Percentiles rank a stretch among this genome's conserved stretches.
phyloP scores from a whole-genome alignment of 2,329 filamentous ascomycete genomes.

The Phoma sp. region DNA sequence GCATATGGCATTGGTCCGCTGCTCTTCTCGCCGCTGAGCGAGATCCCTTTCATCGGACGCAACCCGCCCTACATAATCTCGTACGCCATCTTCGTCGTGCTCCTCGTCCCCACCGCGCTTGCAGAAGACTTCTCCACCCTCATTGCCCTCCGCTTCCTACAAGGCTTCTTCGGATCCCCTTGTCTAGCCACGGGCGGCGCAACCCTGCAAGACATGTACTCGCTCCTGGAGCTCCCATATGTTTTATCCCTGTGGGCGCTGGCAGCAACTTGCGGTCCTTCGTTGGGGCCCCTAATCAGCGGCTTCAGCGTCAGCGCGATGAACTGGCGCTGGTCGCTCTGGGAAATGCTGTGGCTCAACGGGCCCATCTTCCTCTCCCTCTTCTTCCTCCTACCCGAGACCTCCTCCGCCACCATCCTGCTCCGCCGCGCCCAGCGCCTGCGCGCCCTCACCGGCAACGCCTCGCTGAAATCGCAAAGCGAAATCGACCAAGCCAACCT shows the following conservation, averaged over 20 bases:
- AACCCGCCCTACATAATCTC: slow-evolving; percentile 72
- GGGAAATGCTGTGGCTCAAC: slow-evolving; percentile 81
- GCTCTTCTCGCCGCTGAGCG: slow-evolving; percentile 69
- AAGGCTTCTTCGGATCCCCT: slow-evolving; percentile 49
- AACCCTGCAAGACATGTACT: slow-evolving; percentile 48
- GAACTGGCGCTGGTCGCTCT: slow-evolving; percentile 85
- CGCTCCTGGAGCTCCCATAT: slow-evolving; percentile 52
- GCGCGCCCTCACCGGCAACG: slow-evolving; percentile 69
- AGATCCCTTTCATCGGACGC: slow-evolving; percentile 70
- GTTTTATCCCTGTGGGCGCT: slow-evolving; percentile 53
- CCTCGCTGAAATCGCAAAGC: slow-evolving; percentile 73
- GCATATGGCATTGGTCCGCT: slow-evolving; percentile 68
- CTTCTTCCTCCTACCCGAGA: slow-evolving; percentile 86
- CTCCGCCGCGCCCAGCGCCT: slow-evolving; percentile 72
- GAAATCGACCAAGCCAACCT: slow-evolving; percentile 70
- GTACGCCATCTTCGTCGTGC: slow-evolving; percentile 71
- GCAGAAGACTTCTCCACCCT: slow-evolving; percentile 68
- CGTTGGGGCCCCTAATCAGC: slow-evolving; percentile 67
- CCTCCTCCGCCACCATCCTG: slow-evolving; percentile 81
- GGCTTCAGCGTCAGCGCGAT: slow-evolving; percentile 74
- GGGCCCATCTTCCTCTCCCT: slow-evolving; percentile 75
- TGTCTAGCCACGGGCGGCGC: slow-evolving; percentile 49
- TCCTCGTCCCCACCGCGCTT: slow-evolving; percentile 69
- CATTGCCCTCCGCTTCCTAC: slow-evolving; percentile 58
- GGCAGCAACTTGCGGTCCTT: slow-evolving; percentile 66